Evolutionary conservation across 2,329 filamentous ascomycete genomes (phyloP).

Genomic region (Penicillium thymicola): DNA sequence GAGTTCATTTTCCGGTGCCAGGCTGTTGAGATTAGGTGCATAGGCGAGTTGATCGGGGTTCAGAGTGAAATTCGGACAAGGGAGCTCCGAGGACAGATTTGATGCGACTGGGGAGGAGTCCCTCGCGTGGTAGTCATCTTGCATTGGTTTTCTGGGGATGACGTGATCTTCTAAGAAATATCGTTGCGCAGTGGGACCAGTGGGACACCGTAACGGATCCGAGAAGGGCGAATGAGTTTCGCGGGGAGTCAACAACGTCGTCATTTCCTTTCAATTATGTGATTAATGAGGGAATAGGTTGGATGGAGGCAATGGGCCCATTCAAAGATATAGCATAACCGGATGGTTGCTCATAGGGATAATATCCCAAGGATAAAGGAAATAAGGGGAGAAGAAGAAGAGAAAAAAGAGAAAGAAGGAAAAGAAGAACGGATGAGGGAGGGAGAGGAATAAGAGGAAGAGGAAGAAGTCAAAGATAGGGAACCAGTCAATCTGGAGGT

Average conservation of each 20-base stretch:
- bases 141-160: conserved; percentile 26
- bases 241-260: conserved; percentile 32
- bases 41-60: conserved; percentile 33
- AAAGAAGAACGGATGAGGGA: background rate
- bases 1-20: conserved; percentile 43
- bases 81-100: conserved; percentile 35
- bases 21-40: conserved; percentile 33
- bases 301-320: background rate
- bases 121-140: conserved; percentile 23
- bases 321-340: background rate
- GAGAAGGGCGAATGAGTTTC: conserved; percentile 32
- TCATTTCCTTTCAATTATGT: conserved; percentile 28
- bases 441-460: background rate
- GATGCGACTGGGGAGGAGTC: conserved; percentile 24
- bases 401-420: background rate
- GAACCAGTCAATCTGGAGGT: too few relatives aligned
- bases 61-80: conserved; percentile 38
- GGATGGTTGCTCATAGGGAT: background rate
- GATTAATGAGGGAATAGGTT: background rate
- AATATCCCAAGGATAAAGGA: background rate
- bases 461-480: background rate
- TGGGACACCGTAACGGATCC: conserved; percentile 31
- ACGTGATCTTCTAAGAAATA: conserved; percentile 30
- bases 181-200: conserved; percentile 29
- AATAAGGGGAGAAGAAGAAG: background rate